Conservation (phyloP, 495 filamentous ascomycete genomes). For the Podospora australis region DNA sequence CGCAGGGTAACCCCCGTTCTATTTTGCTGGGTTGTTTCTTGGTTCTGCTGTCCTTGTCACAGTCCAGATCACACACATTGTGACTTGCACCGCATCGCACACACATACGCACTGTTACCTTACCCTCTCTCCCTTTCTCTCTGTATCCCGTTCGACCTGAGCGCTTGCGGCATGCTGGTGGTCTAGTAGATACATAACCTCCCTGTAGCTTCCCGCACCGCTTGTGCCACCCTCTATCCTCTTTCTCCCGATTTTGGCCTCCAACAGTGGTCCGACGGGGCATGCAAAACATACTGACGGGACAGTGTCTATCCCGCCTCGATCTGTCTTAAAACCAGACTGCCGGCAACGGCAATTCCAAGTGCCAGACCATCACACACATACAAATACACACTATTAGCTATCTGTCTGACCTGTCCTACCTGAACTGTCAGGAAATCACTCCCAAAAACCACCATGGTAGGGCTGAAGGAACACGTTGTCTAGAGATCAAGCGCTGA, state of each 20-base stretch:
- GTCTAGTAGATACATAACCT: constrained; percentile 34
- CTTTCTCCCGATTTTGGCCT: constrained; percentile 32
- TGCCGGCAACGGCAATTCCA: constrained; percentile 35
- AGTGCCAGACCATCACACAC: background rate
- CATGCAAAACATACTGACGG: constrained; percentile 9
- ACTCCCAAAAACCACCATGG: constrained; percentile 17
- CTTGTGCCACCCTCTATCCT: constrained; percentile 25
- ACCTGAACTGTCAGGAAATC: constrained; percentile 7
- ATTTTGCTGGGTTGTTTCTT: background rate
- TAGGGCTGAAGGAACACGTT: constrained; percentile 4
- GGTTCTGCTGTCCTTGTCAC: background rate
- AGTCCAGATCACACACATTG: constrained; percentile 11
- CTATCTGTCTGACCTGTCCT: constrained; percentile 10
- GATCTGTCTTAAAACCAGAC: constrained; percentile 11
- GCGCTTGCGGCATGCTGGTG: constrained; percentile 18
- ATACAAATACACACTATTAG: constrained; percentile 9
- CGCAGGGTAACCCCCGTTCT: background rate
- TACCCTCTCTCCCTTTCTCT: no score
- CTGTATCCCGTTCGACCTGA: constrained; percentile 16
- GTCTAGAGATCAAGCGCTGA: constrained; percentile 4
- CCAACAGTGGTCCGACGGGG: constrained; percentile 13
- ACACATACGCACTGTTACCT: constrained; percentile 15
- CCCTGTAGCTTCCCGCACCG: constrained; percentile 31
- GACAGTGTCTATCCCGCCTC: background rate
- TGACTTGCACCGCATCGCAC: constrained; percentile 4